phyloP scores from a whole-genome alignment of 2,329 filamentous ascomycete species.

The Cryphonectria radicalis region DNA sequence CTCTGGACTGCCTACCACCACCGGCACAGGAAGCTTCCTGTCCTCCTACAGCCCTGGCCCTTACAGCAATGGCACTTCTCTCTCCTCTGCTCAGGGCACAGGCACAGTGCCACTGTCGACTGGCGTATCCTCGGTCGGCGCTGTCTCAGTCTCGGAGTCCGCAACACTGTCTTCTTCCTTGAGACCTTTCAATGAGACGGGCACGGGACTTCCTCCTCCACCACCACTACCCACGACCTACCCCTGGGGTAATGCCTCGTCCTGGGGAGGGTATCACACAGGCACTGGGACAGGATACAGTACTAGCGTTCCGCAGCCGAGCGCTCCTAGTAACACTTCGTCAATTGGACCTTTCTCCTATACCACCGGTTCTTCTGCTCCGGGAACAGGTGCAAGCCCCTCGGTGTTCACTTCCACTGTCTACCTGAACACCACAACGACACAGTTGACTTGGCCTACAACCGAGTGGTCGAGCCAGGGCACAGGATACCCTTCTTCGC shows the following conservation, averaged over 20 bases:
- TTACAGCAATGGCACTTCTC: slow-evolving; percentile 24
- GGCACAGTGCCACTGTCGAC: slow-evolving; percentile 18
- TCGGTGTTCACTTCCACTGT: background rate
- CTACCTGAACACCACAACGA: slow-evolving; percentile 21
- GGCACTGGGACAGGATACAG: background rate
- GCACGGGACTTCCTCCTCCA: background rate
- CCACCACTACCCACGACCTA: slow-evolving; percentile 12
- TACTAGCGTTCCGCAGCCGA: background rate
- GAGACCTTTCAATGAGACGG: background rate
- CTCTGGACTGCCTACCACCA: slow-evolving; percentile 12
- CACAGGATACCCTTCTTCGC: slow-evolving; percentile 5
- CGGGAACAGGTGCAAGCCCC: background rate
- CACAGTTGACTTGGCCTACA: slow-evolving; percentile 24
- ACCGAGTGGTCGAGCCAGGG: slow-evolving; percentile 21
- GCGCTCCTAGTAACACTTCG: background rate
- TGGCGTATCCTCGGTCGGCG: slow-evolving; percentile 6
- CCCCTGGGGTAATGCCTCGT: slow-evolving; percentile 19
- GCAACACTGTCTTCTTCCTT: background rate
- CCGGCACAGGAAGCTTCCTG: slow-evolving; percentile 13
- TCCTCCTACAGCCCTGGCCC: slow-evolving; percentile 18
- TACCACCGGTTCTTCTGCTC: background rate
- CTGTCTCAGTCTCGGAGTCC: background rate
- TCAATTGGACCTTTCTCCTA: background rate
- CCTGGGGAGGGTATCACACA: background rate
- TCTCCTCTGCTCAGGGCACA: slow-evolving; percentile 18